Conservation (phyloP, 441 rosid genomes). For the Flueggea neowawraea region DNA sequence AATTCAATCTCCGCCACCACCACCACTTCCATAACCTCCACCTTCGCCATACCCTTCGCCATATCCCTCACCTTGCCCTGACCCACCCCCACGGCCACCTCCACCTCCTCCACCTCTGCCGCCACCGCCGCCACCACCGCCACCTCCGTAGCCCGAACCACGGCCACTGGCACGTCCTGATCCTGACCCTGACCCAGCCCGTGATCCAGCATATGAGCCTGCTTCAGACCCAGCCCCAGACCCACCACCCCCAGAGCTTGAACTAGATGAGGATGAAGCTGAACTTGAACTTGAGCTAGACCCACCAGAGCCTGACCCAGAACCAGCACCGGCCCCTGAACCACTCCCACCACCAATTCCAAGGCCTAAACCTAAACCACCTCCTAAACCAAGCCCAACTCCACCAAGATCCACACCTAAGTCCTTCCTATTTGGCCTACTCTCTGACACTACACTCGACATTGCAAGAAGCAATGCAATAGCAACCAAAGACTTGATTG, state of each 20-base stretch:
- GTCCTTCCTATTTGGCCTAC: conserved; percentile 57
- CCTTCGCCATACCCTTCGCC: conserved; percentile 5
- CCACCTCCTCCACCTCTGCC: conserved; percentile 41
- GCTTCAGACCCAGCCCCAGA: conserved; percentile 53
- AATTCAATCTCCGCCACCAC: too few relatives aligned
- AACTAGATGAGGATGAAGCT: conserved; percentile 7
- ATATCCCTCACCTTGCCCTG: background rate
- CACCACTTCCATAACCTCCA: too few relatives aligned
- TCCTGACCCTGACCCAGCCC: conserved; percentile 50
- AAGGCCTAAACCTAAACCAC: background rate
- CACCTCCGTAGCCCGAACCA: conserved; percentile 35
- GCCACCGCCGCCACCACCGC: conserved; percentile 26
- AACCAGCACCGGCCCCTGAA: conserved; percentile 13
- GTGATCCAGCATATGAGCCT: conserved; percentile 58
- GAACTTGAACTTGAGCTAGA: conserved; percentile 12
- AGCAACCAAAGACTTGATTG: conserved; percentile 15
- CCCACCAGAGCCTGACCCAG: conserved; percentile 9
- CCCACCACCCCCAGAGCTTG: conserved; percentile 11
- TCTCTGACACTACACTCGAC: conserved; percentile 34
- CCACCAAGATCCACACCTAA: conserved; percentile 56
- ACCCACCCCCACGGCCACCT: conserved; percentile 7
- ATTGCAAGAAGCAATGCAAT: conserved; percentile 22
- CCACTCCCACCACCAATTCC: conserved; percentile 9
- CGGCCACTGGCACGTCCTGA: conserved; percentile 26
- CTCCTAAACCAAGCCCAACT: conserved; percentile 12